Percentiles rank a stretch among this genome's conserved stretches.
Conservation (phyloP, 768 basidiomycete species). For the Lentinula sp. region DNA sequence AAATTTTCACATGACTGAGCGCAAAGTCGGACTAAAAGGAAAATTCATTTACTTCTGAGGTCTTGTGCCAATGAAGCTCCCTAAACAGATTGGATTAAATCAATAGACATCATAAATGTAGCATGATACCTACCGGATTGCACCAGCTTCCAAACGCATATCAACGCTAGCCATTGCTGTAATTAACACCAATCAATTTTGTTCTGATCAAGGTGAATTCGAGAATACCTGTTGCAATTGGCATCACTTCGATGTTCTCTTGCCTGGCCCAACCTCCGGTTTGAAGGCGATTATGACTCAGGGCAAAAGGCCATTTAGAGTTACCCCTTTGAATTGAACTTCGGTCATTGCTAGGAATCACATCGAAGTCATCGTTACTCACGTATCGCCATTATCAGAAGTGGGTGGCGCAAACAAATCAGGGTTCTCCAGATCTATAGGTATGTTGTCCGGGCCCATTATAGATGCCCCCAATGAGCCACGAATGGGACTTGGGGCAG, state of each 20-base stretch:
- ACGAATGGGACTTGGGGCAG: conserved; percentile 24
- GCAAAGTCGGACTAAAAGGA: not conserved
- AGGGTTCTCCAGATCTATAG: conserved; percentile 36
- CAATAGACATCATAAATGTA: not conserved
- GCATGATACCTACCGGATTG: conserved; percentile 29
- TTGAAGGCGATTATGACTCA: conserved; percentile 52
- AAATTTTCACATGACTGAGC: not conserved
- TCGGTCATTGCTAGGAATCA: not conserved
- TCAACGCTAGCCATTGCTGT: conserved; percentile 40
- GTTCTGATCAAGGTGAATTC: not conserved
- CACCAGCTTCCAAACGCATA: conserved; percentile 46
- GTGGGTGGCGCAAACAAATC: conserved; percentile 39
- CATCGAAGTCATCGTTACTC: conserved; percentile 10
- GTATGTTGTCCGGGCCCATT: conserved; percentile 33
- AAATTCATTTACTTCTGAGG: conserved; percentile 28
- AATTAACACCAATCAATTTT: conserved; percentile 3
- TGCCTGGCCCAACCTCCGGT: conserved; percentile 58
- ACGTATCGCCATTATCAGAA: conserved; percentile 39
- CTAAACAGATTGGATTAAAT: conserved; percentile 14
- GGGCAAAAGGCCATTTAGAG: conserved; percentile 51
- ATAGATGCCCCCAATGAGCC: conserved; percentile 34
- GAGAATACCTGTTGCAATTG: conserved; percentile 38
- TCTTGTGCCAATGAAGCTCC: conserved; percentile 51
- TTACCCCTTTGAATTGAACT: conserved; percentile 26
- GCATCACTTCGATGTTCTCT: conserved; percentile 46